Percentiles rank a stretch among this genome's conserved stretches.
Conservation (phyloP, 768 basidiomycete species). For the Multifurca ochricompacta region DNA sequence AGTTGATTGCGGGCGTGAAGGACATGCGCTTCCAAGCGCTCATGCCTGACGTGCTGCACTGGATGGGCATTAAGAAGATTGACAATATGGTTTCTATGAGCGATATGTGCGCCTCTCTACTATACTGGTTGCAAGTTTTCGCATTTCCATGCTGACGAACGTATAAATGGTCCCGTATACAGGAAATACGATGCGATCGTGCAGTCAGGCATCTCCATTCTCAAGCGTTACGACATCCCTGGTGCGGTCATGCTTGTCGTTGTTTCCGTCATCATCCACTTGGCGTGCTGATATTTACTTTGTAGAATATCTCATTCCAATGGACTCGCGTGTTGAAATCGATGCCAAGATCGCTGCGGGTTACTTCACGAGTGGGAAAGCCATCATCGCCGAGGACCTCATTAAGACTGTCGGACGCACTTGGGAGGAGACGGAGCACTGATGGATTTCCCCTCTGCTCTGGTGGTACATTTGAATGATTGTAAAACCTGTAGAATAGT, state of each 20-base stretch:
- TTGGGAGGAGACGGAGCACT: slow-evolving; percentile 90
- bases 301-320: slow-evolving; percentile 77
- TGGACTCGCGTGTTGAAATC: slow-evolving; percentile 87
- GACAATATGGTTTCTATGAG: slow-evolving; percentile 89
- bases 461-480: not conserved
- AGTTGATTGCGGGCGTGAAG: slow-evolving; percentile 89
- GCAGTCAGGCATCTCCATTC: slow-evolving; percentile 76
- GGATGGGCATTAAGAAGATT: slow-evolving; percentile 87
- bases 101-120: slow-evolving; percentile 52
- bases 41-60: slow-evolving; percentile 96
- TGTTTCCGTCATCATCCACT: not conserved
- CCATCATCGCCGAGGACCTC: slow-evolving; percentile 70
- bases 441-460: slow-evolving; percentile 2
- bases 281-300: not conserved
- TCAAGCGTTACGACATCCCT: slow-evolving; percentile 80
- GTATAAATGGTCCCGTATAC: slow-evolving; percentile 7
- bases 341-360: slow-evolving; percentile 95
- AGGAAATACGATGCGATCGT: slow-evolving; percentile 96
- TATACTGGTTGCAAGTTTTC: no score
- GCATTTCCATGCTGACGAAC: not conserved
- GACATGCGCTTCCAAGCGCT: slow-evolving; percentile 93
- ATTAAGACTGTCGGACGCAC: slow-evolving; percentile 80
- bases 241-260: slow-evolving; percentile 35
- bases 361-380: slow-evolving; percentile 79
- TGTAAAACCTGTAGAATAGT: not conserved